These are phyloP conservation scores for Sclerotinia minor DNA, from an alignment of 2,329 filamentous ascomycete genomes.

Conservation along the genomic window DNA sequence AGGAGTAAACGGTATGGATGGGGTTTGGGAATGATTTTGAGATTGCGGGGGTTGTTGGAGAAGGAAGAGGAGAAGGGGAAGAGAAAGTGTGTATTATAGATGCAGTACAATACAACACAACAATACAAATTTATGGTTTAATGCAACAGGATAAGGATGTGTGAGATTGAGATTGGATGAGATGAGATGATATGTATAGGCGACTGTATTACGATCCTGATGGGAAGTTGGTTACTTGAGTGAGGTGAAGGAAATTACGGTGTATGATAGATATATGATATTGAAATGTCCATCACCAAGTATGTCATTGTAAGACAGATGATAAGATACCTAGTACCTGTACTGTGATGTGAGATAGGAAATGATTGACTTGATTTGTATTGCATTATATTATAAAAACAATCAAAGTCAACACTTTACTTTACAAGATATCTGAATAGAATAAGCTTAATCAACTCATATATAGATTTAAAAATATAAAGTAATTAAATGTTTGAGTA, in stretches of 20 bases:
- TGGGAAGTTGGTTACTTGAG: not conserved
- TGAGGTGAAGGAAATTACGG: no score
- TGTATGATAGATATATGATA: not conserved
- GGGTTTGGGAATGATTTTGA: not conserved
- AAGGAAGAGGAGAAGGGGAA: not conserved
- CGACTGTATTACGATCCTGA: not conserved
- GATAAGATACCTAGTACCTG: no score
- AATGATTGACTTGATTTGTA: no score
- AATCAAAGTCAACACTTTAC: no score
- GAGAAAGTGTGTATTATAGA: constrained; percentile 23
- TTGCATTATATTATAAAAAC: no score
- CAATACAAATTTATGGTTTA: constrained; percentile 19
- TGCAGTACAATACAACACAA: constrained; percentile 15
- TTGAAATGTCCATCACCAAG: not conserved
- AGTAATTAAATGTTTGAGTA: no score
- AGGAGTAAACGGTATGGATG: constrained; percentile 12
- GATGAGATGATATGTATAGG: not conserved
- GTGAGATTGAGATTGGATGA: not conserved
- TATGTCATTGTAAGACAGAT: no score
- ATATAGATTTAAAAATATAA: no score
- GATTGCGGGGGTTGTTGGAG: not conserved
- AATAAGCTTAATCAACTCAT: no score
- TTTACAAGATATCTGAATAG: no score
- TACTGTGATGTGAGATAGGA: no score
- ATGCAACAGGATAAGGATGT: constrained; percentile 13